Percentiles rank a stretch among this genome's conserved stretches.
phyloP scores from a whole-genome alignment of 2,329 filamentous ascomycete species.

The Aschersonia sp. region DNA sequence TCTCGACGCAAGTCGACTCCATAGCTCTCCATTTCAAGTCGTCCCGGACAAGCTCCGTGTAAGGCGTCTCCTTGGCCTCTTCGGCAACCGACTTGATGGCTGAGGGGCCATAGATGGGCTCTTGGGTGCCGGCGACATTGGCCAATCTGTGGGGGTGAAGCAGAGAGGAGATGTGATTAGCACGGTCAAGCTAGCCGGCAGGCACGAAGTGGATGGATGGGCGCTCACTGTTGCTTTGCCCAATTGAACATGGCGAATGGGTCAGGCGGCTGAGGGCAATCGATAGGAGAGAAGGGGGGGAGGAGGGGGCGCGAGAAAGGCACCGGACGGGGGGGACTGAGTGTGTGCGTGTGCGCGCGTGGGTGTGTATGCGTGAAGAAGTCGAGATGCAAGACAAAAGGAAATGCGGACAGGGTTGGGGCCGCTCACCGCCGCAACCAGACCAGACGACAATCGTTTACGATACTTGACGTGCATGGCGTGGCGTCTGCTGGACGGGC shows the following conservation, averaged over 20 bases:
- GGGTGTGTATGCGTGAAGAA: background rate
- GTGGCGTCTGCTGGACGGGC: too few species aligned
- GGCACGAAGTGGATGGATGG: background rate
- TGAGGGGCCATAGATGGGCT: conserved; percentile 84
- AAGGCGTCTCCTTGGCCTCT: conserved; percentile 64
- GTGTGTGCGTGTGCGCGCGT: background rate
- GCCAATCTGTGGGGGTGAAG: conserved; percentile 33
- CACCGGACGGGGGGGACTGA: background rate
- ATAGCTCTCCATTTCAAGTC: conserved; percentile 72
- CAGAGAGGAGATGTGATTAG: conserved; percentile 4
- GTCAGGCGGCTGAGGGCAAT: background rate
- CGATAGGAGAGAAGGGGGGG: background rate
- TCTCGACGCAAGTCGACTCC: conserved; percentile 83
- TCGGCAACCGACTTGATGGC: conserved; percentile 77
- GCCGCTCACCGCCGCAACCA: background rate
- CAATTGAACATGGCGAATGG: conserved; percentile 67
- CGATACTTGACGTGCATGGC: background rate
- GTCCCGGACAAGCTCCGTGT: conserved; percentile 62
- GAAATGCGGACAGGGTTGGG: background rate
- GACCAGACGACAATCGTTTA: background rate
- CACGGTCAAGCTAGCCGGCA: conserved; percentile 2
- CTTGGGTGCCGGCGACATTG: conserved; percentile 85
- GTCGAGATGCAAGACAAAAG: background rate
- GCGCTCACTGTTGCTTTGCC: conserved; percentile 74
- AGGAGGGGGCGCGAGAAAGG: background rate